Evolutionary conservation across 129 eudicot genomes (phyloP), one percentile per base, ranked within the genome.

Genomic region (Escallonia rubra): DNA sequence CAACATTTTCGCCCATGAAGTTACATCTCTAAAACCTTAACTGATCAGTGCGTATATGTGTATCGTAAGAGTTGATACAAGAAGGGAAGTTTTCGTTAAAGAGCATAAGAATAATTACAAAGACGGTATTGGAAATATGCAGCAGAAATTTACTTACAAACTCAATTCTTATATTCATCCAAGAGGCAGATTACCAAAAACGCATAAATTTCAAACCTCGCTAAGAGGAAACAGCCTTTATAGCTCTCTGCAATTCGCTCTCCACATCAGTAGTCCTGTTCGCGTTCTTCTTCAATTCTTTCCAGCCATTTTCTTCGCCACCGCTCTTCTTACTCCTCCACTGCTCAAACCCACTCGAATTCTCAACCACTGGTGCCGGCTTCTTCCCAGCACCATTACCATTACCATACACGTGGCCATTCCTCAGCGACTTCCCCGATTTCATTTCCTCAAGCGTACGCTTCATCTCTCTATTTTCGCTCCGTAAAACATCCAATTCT

Each of bases 221-320:
- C 46, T 73, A 75, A 3, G 90, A 63, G 50, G 91, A 81, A 58
- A 96, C 98, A 72, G 96, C 98, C 80, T 72, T 81, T 42, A 92
- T 88, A 16, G 96, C 98, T 81, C 79, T 86, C 78, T 92, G 95
- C 81, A 88, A 66, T 66, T 92, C 95, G 76, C 77, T 83, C 80
- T 91, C 96, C 67, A 91, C 82, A 65, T 88, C 96, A 41, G 54
- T 74, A 3, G 65, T 49, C 14, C 63, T 52, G 64, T 4, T 48
- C 63, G 59, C 80, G 60, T 70, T 74, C 76, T 82, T 83, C 85
- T 83, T 83, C 0, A 59, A 47, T 44, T 88, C 97, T 61, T 81
- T 81, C 62, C 55, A 63, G 75, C 57, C 70, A 81, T 65, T 74
- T 45, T 54, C 84, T 8, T 80, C 82, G 55, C 82, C 76, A 47